These are phyloP conservation scores for Solanum piurae DNA, from an alignment of 257 asterid genomes.

Conservation along the genomic window DNA sequence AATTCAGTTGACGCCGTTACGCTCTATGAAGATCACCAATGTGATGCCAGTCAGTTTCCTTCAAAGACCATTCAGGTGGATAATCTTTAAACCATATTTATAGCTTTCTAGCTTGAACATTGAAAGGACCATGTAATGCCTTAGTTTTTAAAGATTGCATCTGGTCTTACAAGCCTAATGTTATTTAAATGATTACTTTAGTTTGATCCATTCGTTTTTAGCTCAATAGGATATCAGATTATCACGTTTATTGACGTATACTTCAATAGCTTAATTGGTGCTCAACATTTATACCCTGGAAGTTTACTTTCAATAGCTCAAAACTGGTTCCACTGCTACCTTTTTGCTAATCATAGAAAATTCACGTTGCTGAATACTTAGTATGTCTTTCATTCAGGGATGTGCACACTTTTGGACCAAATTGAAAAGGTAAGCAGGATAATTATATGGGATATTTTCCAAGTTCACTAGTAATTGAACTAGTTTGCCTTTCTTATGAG, in stretches of 20 bases:
- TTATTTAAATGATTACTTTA: neutral
- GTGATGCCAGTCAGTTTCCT: conserved; percentile 62
- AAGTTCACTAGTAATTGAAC: neutral
- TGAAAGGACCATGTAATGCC: neutral
- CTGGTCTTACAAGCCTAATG: neutral
- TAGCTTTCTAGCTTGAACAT: neutral
- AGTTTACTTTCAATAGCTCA: neutral
- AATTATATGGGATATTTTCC: neutral
- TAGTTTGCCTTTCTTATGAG: neutral
- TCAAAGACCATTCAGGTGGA: conserved; percentile 75
- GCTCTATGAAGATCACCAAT: conserved; percentile 72
- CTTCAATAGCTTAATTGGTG: neutral
- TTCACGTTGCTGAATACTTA: neutral
- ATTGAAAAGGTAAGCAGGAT: neutral
- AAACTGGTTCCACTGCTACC: neutral
- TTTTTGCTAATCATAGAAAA: neutral
- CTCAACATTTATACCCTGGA: neutral
- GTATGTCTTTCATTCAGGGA: neutral
- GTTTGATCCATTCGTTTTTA: neutral
- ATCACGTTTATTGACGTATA: neutral
- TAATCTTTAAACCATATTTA: conserved; percentile 4
- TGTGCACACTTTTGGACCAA: neutral
- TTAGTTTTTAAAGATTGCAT: neutral
- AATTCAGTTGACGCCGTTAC: conserved; percentile 36
- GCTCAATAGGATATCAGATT: neutral